Base-by-base conservation (phyloP, 73 alveolate genomes). In the Paramecium primaurelia region DNA sequence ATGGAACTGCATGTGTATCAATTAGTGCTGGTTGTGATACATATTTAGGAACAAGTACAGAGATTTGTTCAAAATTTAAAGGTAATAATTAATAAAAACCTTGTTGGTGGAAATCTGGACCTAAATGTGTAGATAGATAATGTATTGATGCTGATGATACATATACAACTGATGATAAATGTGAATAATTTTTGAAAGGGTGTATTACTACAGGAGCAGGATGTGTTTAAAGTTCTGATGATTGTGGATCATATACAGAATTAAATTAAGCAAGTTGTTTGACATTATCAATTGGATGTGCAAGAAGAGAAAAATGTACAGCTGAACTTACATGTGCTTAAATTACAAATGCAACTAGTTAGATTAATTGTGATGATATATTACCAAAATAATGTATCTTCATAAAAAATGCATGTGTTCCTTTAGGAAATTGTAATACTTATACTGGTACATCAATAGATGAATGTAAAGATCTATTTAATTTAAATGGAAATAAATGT, bases 161-260 rank as follows among this genome's bases (percentile, higher is more conserved):
- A 20, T 2, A 18, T 6, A 77, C 40, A 26, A 77, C 71, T 8
- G 28, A 77, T 77, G 89, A 28, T 8, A 20, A 6, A 34, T 77
- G 89, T 25, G 22, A 5, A 2, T 18, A 2, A 26, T 77, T 77
- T 25, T 77, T 40, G 25, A n/a, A 18, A 7, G 69, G 71, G 9
- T 77, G 89, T 40, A 14, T 77, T 37, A 38, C 69, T 8, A 71
- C 34, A n/a, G 86, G 86, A 30, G 71, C 89, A 40, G 89, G 89
- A 14, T 77, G 89, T 40, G 69, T 77, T 77, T 3, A 10, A 18
- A 42, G 26, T 38, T 7, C 89, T 8, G 12, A 58, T 37, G 71
- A 69, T 38, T 77, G 89, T 44, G 18, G 4, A 16, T 1, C 42
- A 16, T 59, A 30, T 59, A 6, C 77, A 59, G 36, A 10, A 20